Conservation (phyloP, 805 yeast genomes). For the Kodamaea kakaduensis region DNA sequence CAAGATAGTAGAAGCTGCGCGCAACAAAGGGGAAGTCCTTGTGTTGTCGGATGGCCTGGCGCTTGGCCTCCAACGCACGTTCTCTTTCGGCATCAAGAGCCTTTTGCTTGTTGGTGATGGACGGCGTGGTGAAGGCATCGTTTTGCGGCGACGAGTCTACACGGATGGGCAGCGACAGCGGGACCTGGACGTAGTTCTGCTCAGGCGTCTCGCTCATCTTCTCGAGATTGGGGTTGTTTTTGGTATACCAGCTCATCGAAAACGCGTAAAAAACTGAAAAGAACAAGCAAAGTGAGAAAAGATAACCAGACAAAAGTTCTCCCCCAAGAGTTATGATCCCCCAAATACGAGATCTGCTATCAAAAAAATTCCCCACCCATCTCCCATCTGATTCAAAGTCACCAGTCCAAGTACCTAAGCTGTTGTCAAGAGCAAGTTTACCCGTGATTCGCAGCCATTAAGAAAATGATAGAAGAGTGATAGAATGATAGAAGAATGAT, state of each 20-base stretch:
- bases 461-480: too few species aligned
- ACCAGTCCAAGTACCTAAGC: too few species aligned
- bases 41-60: conserved; percentile 37
- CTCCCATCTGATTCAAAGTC: too few species aligned
- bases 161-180: conserved; percentile 37
- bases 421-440: too few species aligned
- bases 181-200: conserved; percentile 34
- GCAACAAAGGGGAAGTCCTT: conserved; percentile 36
- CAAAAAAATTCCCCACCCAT: too few species aligned
- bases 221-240: conserved; percentile 15
- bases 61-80: conserved; percentile 27
- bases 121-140: conserved; percentile 4
- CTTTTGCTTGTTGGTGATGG: conserved; percentile 1
- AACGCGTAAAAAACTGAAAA: neutral
- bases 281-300: too few species aligned
- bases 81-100: conserved; percentile 13
- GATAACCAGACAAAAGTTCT: too few species aligned
- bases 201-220: conserved; percentile 17
- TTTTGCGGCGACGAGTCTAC: conserved; percentile 26
- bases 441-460: too few species aligned
- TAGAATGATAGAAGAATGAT: too few species aligned
- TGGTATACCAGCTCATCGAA: conserved; percentile 24
- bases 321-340: too few species aligned
- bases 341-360: too few species aligned
- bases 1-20: conserved; percentile 33